Base-by-base conservation (phyloP, 2,329 filamentous ascomycete species). In the Fusarium agapanthi region DNA sequence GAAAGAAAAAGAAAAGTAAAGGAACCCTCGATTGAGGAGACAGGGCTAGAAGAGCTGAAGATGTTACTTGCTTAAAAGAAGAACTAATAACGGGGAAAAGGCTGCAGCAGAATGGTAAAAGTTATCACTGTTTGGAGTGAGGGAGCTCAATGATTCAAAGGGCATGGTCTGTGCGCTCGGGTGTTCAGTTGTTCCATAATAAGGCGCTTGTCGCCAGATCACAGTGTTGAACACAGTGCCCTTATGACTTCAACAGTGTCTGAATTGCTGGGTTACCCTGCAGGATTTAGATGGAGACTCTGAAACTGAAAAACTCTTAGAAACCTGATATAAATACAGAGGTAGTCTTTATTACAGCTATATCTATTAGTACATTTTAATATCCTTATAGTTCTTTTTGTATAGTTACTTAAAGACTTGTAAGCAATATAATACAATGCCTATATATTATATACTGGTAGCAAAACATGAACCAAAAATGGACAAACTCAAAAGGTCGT, bases 371-470 rank as follows among this genome's bases (percentile, higher is more conserved):
- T 15, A 12, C 1, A 7, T 1, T 11, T 22, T 28, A 3, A 0
- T 2, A 3, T 22, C 7, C 3, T 45, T 3, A 3, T 13, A 0
- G 3, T 26, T 44, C 10, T 8, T 35, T 10, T 15, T 0, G 5
- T 34, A 15, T 34, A 15, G 15, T 15, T 34, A 34, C 0, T 34
- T 34, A 9, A 8, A 15, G 14, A 14, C 32, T 34, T 34, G 3
- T 34, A 34, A 3, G 7, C 15, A 1, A 34, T 15, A 8, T 8
- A 34, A 34, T 1, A 0, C 15, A 34, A 34, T 15, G 7, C 32
- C 14, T 34, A 8, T 1, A 15, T n/a, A n/a, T n/a, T n/a, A n/a
- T n/a, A n/a, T n/a, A n/a, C n/a, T n/a, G n/a, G n/a, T n/a, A n/a
- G n/a, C n/a, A n/a, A n/a, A n/a, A n/a, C n/a, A n/a, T n/a, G n/a